These are phyloP conservation scores for Phytophthora melonis DNA, from an alignment of 352 stramenopile genomes.

Conservation along the genomic window DNA sequence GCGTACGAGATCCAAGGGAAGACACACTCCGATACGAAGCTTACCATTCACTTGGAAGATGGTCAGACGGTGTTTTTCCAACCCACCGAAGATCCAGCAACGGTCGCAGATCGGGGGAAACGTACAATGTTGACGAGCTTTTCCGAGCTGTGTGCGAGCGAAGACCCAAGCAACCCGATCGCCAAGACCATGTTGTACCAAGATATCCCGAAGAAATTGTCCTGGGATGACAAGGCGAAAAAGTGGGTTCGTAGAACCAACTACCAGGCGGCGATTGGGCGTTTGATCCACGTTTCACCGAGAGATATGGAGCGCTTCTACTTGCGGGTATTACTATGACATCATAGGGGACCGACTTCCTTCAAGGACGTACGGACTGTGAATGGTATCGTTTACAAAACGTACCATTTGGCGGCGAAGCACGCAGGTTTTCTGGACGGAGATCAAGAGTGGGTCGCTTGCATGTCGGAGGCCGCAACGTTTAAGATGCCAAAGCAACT, in stretches of 20 bases:
- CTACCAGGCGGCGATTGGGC: slow-evolving; percentile 14
- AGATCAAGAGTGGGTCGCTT: slow-evolving; percentile 27
- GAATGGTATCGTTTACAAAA: slow-evolving; percentile 8
- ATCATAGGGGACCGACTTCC: slow-evolving; percentile 32
- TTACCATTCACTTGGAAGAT: slow-evolving; percentile 13
- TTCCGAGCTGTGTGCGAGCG: slow-evolving; percentile 20
- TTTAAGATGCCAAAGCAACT: slow-evolving; percentile 43
- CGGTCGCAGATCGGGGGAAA: neutral
- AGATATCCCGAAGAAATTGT: slow-evolving; percentile 25
- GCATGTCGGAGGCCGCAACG: slow-evolving; percentile 21
- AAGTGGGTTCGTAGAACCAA: slow-evolving; percentile 24
- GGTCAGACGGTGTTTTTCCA: neutral
- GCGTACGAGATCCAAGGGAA: neutral
- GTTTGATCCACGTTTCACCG: slow-evolving; percentile 1
- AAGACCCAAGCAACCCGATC: slow-evolving; percentile 9
- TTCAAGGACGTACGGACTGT: slow-evolving; percentile 35
- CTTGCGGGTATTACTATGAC: slow-evolving; percentile 29
- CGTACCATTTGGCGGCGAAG: slow-evolving; percentile 28
- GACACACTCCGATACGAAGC: slow-evolving; percentile 17
- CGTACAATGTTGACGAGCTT: slow-evolving; percentile 2
- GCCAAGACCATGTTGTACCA: slow-evolving; percentile 23
- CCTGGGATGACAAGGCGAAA: neutral
- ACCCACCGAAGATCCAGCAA: neutral
- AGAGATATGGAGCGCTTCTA: slow-evolving; percentile 35
- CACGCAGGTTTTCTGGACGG: slow-evolving; percentile 29